Conservation (phyloP, 441 rosid species). For the Brassica balearica region DNA sequence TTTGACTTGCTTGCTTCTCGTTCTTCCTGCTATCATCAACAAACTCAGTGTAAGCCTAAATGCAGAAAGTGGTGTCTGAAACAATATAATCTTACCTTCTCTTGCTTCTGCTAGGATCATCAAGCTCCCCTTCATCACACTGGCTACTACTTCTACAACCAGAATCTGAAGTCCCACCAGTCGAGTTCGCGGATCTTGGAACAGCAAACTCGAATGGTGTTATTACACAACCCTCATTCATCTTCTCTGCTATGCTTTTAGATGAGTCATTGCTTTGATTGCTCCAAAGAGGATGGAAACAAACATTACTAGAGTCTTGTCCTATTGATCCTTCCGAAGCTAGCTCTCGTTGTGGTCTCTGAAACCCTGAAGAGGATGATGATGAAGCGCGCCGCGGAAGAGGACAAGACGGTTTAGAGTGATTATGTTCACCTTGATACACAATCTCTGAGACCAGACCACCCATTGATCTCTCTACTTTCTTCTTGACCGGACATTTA, state of each 20-base stretch:
- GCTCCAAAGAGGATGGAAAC: slow-evolving; percentile 41
- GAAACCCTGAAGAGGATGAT: slow-evolving; percentile 38
- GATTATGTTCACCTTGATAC: slow-evolving; percentile 92
- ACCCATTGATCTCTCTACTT: slow-evolving; percentile 86
- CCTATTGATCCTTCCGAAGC: slow-evolving; percentile 48
- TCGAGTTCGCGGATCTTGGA: slow-evolving; percentile 48
- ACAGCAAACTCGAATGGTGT: slow-evolving; percentile 37
- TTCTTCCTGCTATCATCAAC: slow-evolving; percentile 51
- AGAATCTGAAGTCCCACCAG: slow-evolving; percentile 62
- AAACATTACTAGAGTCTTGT: slow-evolving; percentile 44
- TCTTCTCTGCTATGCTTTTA: slow-evolving; percentile 55
- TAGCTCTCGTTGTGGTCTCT: slow-evolving; percentile 37
- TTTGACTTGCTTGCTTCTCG: slow-evolving; percentile 66
- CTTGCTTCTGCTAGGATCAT: slow-evolving; percentile 63
- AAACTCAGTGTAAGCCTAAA: neutral
- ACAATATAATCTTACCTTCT: slow-evolving; percentile 56
- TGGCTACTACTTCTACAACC: slow-evolving; percentile 67
- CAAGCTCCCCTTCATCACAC: slow-evolving; percentile 67
- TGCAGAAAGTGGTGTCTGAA: neutral
- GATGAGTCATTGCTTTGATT: slow-evolving; percentile 55
- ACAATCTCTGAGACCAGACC: slow-evolving; percentile 92
- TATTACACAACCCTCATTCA: slow-evolving; percentile 53
- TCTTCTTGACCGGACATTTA: slow-evolving; percentile 88
- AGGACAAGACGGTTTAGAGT: slow-evolving; percentile 62
- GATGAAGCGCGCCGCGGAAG: slow-evolving; percentile 40